phyloP scores from a whole-genome alignment of 2,329 filamentous ascomycete genomes.

The Colletotrichum caudatum region DNA sequence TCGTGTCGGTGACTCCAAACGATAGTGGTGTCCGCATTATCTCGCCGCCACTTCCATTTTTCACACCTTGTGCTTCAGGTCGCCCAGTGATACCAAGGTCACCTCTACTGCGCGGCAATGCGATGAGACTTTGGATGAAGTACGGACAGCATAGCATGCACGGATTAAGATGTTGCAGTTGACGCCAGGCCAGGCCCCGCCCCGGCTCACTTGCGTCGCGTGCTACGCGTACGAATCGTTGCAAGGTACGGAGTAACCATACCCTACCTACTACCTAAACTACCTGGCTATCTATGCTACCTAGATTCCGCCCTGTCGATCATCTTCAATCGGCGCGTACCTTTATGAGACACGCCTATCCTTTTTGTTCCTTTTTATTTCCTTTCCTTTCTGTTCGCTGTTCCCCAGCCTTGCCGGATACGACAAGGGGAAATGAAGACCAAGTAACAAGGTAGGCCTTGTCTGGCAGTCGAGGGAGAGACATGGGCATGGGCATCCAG shows the following conservation, averaged over 20 bases:
- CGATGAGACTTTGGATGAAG: no score
- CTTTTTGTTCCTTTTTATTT: no score
- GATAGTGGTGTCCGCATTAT: not conserved
- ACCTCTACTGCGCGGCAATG: not conserved
- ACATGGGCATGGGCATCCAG: not conserved
- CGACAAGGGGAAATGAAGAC: slow-evolving; percentile 22
- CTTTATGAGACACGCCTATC: not conserved
- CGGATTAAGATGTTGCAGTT: not conserved
- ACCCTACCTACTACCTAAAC: no score
- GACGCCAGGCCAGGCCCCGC: not conserved
- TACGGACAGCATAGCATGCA: no score
- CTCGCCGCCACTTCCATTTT: not conserved
- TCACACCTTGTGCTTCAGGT: slow-evolving; percentile 12
- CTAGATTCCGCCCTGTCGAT: not conserved
- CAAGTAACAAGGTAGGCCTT: slow-evolving; percentile 10
- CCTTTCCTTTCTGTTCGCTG: no score
- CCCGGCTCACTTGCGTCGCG: no score
- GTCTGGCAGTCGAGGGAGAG: no score
- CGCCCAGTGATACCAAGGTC: not conserved
- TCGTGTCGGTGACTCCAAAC: not conserved
- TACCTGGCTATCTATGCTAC: not conserved
- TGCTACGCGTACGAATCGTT: not conserved
- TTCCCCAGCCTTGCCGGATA: not conserved
- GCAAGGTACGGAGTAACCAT: no score
- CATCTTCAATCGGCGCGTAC: not conserved